phyloP scores from a whole-genome alignment of 2,329 filamentous ascomycete species.

The Botryosphaeria agaves region DNA sequence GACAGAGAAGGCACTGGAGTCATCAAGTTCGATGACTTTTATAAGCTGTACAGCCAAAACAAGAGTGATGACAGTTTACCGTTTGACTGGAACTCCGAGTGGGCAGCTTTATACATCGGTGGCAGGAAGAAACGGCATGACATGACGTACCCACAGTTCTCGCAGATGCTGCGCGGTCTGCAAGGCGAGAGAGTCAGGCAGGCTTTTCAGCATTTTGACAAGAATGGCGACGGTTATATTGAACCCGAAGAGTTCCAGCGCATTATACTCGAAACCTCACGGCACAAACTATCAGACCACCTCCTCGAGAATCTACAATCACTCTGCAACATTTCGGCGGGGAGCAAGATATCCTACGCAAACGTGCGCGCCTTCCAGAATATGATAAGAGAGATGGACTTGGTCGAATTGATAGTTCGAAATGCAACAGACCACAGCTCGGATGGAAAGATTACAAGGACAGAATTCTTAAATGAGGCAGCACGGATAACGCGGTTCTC shows the following conservation, averaged over 20 bases:
- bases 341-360: slow-evolving; percentile 91
- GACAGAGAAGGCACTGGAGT: slow-evolving; percentile 68
- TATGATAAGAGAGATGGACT: slow-evolving; percentile 92
- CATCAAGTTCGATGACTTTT: slow-evolving; percentile 82
- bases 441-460: slow-evolving; percentile 85
- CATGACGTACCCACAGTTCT: slow-evolving; percentile 91
- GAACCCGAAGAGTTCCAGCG: slow-evolving; percentile 90
- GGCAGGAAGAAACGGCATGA: slow-evolving; percentile 73
- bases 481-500: slow-evolving; percentile 84
- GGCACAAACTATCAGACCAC: slow-evolving; percentile 95
- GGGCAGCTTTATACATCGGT: slow-evolving; percentile 89
- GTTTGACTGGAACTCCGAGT: slow-evolving; percentile 95
- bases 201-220: slow-evolving; percentile 84
- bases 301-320: slow-evolving; percentile 79
- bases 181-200: slow-evolving; percentile 94
- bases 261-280: slow-evolving; percentile 84
- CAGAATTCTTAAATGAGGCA: slow-evolving; percentile 90
- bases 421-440: slow-evolving; percentile 67
- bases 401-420: slow-evolving; percentile 83
- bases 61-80: slow-evolving; percentile 73
- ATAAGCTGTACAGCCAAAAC: slow-evolving; percentile 70
- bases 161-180: slow-evolving; percentile 90
- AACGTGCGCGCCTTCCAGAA: slow-evolving; percentile 98
- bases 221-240: slow-evolving; percentile 85
- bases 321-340: slow-evolving; percentile 82